Evolutionary conservation across 31 red algal species (phyloP).

Genomic region (Asparagopsis taxiformis): DNA sequence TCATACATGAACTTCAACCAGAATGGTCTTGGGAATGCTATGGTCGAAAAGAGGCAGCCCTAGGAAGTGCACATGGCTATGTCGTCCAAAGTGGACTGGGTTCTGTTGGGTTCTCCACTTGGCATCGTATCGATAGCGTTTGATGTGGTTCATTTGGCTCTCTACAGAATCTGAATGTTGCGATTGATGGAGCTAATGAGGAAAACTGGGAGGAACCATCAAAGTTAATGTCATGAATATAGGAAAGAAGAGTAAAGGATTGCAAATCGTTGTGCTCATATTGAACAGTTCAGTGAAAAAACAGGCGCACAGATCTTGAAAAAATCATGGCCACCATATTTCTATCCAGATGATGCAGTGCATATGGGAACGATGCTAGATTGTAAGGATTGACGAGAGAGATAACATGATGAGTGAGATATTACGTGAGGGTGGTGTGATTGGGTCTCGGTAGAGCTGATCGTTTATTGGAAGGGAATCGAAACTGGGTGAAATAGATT

Average conservation of each 20-base stretch:
- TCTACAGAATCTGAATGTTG: not conserved
- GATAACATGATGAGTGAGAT: not conserved
- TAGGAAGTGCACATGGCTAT: not conserved
- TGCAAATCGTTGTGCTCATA: not conserved
- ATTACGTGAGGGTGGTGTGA: not conserved
- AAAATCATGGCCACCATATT: not conserved
- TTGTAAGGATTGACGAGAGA: not conserved
- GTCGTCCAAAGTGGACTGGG: not conserved
- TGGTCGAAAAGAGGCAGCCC: not conserved
- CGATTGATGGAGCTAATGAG: not conserved
- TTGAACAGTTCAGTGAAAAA: not conserved
- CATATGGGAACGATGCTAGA: not conserved
- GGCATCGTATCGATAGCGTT: not conserved
- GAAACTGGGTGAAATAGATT: not conserved
- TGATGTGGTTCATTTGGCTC: not conserved
- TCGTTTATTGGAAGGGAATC: not conserved
- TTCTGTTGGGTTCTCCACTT: not conserved
- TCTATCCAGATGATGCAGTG: not conserved
- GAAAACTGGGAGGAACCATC: not conserved
- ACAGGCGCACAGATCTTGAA: not conserved
- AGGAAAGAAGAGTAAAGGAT: not conserved
- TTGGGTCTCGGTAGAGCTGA: not conserved
- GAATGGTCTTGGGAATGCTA: not conserved
- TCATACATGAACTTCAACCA: not conserved
- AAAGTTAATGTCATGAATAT: not conserved